Base-by-base conservation (phyloP, 2,329 filamentous ascomycete species). In the Aspergillus sp. region DNA sequence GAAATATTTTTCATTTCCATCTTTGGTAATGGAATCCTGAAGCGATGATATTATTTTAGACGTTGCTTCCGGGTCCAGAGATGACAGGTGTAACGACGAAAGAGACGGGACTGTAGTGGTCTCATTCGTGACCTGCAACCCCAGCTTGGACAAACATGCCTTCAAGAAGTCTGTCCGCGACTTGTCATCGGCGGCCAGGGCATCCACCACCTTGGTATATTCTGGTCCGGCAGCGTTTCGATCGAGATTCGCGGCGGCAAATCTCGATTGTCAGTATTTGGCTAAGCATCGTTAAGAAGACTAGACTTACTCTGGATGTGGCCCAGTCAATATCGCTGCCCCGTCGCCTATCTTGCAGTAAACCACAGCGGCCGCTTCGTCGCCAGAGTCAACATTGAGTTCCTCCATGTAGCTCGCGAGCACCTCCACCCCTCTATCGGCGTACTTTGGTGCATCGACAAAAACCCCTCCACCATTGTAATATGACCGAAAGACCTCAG, bases 381-480 rank as follows among this genome's bases (percentile, higher is more conserved):
- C 74, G 0, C 88, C 89, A 0, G 85, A 78, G 46, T 94, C 84
- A 3, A 96, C 86, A 56, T 85, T 81, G 10, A 95, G 67, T 12
- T 84, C 74, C 32, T 89, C 85, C 0, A 77, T 77, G 63, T 93
- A 98, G 49, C 78, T 86, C 1, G 91, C 93, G 20, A 98, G 73
- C 5, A 95, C 78, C 66, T 96, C 82, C 0, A 96, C 81, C 1
- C 85, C 86, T 53, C 77, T 71, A 25, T 79, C 76, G 47, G 74
- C 71, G 48, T 81, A 74, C 41, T 77, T 80, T 3, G 78, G 76
- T 1, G 86, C 85, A 68, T 93, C 85, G 1, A 95, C 88, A 71
- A 97, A 98, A 1, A 95, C 83, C 3, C 93, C 90, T 1, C 93
- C 93, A 1, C 93, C 93, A 58, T 98, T 98, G 67, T 91, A 96